Conservation (phyloP, 2,329 filamentous ascomycete genomes). For the Pseudogymnoascus sp. region DNA sequence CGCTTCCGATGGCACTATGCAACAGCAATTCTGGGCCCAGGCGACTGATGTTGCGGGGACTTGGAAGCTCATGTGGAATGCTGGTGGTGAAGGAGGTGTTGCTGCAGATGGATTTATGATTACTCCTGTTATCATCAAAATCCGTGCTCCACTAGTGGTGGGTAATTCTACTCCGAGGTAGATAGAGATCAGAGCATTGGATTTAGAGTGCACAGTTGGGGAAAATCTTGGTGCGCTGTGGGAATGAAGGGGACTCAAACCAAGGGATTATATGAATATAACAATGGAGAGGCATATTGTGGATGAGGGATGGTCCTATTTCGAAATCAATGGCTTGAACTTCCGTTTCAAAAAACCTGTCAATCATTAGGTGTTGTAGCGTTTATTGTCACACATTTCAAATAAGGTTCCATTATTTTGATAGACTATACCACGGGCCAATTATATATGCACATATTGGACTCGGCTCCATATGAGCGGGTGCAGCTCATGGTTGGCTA, state of each 20-base stretch:
- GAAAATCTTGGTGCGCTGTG: neutral
- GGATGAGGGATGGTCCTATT: neutral
- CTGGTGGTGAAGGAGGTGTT: neutral
- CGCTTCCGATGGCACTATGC: slow-evolving; percentile 16
- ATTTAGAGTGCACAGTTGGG: neutral
- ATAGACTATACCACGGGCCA: neutral
- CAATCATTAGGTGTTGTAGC: neutral
- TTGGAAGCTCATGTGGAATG: slow-evolving; percentile 23
- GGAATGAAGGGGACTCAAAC: neutral
- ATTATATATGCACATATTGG: too few relatives aligned
- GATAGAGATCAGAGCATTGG: neutral
- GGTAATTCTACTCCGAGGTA: neutral
- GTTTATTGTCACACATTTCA: neutral
- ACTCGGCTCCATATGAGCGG: too few relatives aligned
- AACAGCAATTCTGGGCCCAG: slow-evolving; percentile 22
- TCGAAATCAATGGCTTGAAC: neutral
- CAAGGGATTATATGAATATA: neutral
- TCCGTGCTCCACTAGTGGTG: neutral
- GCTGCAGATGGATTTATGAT: neutral
- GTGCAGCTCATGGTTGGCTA: too few relatives aligned
- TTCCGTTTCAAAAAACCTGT: neutral
- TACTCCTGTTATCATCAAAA: neutral
- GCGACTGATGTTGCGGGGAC: slow-evolving; percentile 16
- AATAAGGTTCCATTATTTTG: too few relatives aligned
- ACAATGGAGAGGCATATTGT: neutral